Evolutionary conservation across 2,329 filamentous ascomycete genomes (phyloP), one percentile per base, ranked within the genome.

Genomic region (Plenodomus biglobosus): DNA sequence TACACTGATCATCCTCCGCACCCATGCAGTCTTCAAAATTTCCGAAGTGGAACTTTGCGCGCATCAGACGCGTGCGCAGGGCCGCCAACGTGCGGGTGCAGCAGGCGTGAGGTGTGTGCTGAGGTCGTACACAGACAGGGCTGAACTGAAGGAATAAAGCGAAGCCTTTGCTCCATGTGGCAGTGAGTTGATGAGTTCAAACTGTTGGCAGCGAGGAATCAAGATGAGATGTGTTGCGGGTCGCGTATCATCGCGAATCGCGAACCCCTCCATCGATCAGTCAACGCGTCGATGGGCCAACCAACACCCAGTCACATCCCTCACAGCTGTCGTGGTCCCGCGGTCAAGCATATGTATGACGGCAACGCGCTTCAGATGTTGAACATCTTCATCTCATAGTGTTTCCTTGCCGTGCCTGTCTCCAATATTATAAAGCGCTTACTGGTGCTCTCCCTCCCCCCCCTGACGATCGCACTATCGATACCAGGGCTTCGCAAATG

Each of bases 391-490:
- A 55, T 55, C 34, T 47, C 41, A 17, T 38, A 39, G 20, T 21
- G 19, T 37, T 16, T 40, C 32, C 4, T 19, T 18, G 35, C 13
- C 35, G 40, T 32, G 32, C 49, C 49, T 40, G 30, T 46, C 32
- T 37, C 40, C 38, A 39, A 35, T 36, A 44, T 20, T 21, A 22
- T 32, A 16, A 22, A 37, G 38, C 37, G 46, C 50, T 52, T 40
- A 32, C 27, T 8, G 27, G 27, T 24, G 22, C 11, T 24, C 6
- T 24, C 6, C 11, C 15, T 45, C 35, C n/a, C 38, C 41, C 59
- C 50, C 58, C 58, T 61, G 59, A 44, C 56, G 58, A 62, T 61
- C 58, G 39, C 50, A 52, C 48, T 58, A 47, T 58, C 46, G 46
- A 50, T 46, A 46, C 32, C 46, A 42, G 36, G 36, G 46, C 17